Percentiles rank a stretch among this genome's conserved stretches.
phyloP scores from a whole-genome alignment of 2,329 filamentous ascomycete genomes.

The Eutypa lata region DNA sequence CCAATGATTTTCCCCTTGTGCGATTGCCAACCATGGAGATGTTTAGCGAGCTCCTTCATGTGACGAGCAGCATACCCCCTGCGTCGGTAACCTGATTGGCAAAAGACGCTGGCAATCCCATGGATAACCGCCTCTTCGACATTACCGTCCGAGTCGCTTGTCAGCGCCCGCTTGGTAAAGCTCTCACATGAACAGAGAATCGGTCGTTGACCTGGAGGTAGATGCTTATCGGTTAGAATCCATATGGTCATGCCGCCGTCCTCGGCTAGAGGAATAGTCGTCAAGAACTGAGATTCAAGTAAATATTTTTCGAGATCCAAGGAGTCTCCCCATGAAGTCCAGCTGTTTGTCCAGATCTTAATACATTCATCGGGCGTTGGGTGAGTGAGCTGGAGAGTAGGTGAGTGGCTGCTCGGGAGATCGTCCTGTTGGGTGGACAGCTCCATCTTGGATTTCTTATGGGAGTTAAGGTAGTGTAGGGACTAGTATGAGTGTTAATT shows the following conservation, averaged over 20 bases:
- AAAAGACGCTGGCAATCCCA: conserved; percentile 10
- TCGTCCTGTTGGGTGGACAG: not conserved
- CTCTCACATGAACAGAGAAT: conserved; percentile 15
- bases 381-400: conserved; percentile 8
- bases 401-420: conserved; percentile 5
- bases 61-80: conserved; percentile 12
- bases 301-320: conserved; percentile 6
- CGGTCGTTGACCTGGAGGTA: conserved; percentile 1
- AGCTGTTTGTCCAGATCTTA: conserved; percentile 10
- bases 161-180: conserved; percentile 6
- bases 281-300: conserved; percentile 6
- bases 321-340: conserved; percentile 9
- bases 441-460: no score
- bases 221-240: conserved; percentile 12
- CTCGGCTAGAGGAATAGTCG: conserved; percentile 6
- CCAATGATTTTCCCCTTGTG: conserved; percentile 5
- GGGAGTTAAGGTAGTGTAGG: no score
- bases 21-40: conserved; percentile 8
- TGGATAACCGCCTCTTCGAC: conserved; percentile 5
- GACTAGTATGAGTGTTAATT: no score
- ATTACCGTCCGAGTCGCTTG: conserved; percentile 6
- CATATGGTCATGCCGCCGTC: conserved; percentile 10
- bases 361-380: conserved; percentile 10
- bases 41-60: conserved; percentile 11
- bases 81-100: conserved; percentile 1